These are phyloP conservation scores for Amesomyces nigricolor DNA, from an alignment of 2,329 filamentous ascomycete species.

Conservation along the genomic window DNA sequence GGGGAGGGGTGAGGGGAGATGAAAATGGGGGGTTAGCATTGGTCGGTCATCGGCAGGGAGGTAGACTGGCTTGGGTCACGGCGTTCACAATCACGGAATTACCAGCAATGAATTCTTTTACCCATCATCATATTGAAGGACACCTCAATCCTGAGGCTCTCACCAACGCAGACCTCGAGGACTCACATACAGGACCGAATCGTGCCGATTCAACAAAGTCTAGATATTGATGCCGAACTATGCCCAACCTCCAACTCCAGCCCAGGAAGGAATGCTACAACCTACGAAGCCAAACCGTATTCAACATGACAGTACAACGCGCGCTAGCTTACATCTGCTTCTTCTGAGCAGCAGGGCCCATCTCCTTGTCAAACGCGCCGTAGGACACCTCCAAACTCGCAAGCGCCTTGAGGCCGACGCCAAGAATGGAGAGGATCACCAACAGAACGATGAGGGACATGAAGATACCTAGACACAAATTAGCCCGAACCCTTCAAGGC, in stretches of 20 bases:
- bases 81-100: slow-evolving; percentile 3
- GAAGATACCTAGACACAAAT: slow-evolving; percentile 63
- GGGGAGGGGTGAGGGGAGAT: neutral
- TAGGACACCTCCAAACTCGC: slow-evolving; percentile 83
- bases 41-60: slow-evolving; percentile 22
- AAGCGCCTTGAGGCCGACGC: slow-evolving; percentile 70
- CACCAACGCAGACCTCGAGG: neutral
- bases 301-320: slow-evolving; percentile 7
- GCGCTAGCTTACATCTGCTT: slow-evolving; percentile 41
- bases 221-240: slow-evolving; percentile 16
- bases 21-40: neutral
- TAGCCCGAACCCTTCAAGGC: neutral
- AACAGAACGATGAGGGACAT: slow-evolving; percentile 71
- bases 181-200: neutral
- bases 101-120: neutral
- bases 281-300: slow-evolving; percentile 11
- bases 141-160: neutral
- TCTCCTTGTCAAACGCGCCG: slow-evolving; percentile 94
- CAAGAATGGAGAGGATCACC: slow-evolving; percentile 69
- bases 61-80: slow-evolving; percentile 12
- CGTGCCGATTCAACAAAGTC: neutral
- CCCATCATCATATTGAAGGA: neutral
- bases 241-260: slow-evolving; percentile 22
- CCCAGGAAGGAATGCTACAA: slow-evolving; percentile 17
- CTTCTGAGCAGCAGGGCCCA: slow-evolving; percentile 82